Base-by-base conservation (phyloP, 2,329 filamentous ascomycete genomes). In the Ambrosiella cleistominuta region DNA sequence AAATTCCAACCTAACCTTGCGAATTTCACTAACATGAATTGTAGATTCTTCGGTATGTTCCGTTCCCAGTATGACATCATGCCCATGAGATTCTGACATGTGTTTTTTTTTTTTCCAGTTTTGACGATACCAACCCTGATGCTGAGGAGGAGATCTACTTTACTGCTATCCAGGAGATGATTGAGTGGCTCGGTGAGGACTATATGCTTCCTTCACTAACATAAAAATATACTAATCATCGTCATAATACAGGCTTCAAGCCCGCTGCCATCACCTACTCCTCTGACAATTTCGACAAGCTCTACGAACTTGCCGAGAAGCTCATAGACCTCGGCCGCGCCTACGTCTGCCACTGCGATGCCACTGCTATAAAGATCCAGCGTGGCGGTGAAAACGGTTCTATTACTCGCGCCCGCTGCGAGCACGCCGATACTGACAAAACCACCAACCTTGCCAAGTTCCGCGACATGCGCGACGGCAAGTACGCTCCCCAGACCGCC, bases 121-220 rank as follows among this genome's bases (percentile, higher is more conserved):
- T 87, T 69, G 93, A 97, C 68, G 93, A 97, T 66, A 97, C 93
- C 12, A 97, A 97, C 68, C 93, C 93, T 1, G 88, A 90, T 63
- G 87, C 86, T 53, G 93, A 97, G 69, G 86, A 96, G 68, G 87
- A 95, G 70, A 78, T 84, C 60, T 97, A 90, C 70, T 94, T 94
- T 67, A 79, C 78, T 9, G 85, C 88, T n/a, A 97, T 97, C 64
- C 75, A 88, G 65, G 88, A 96, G 62, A 88, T 91, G 67, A 79
- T 96, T 55, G 72, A 76, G 64, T 97, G 93, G 93, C 75, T 96
- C 6, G 86, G 83, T 36, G 53, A 36, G 15, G 7, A 47, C 44
- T 15, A 19, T 47, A n/a, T 17, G 2, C 35, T 47, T 13, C 13
- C 19, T 40, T 44, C 19, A 11, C 15, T 45, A 38, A 8, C 12